phyloP scores from a whole-genome alignment of 164 flowering plant genomes.

The Kingdonia uniflora region DNA sequence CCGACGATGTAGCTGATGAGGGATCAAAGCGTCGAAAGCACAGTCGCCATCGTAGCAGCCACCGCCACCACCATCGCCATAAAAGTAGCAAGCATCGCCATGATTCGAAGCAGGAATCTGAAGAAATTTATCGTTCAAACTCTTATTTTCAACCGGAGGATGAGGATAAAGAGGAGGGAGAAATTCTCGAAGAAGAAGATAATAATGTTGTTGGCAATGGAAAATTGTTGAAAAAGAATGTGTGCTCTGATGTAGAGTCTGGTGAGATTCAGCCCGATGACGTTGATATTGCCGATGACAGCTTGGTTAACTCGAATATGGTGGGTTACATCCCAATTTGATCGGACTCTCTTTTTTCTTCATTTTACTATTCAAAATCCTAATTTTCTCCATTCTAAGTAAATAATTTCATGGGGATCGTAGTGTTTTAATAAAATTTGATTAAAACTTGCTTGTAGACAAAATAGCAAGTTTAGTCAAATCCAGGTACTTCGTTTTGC shows the following conservation, averaged over 20 bases:
- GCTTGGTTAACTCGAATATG: constrained; percentile 15
- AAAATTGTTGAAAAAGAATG: constrained; percentile 10
- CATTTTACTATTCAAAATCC: constrained; percentile 2
- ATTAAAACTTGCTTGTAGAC: not conserved
- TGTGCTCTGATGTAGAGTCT: constrained; percentile 36
- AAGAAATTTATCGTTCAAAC: not conserved
- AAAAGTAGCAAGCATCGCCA: constrained; percentile 37
- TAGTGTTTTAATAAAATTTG: not conserved
- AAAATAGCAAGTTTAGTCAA: not conserved
- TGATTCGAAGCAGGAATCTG: constrained; percentile 16
- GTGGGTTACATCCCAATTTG: constrained; percentile 24
- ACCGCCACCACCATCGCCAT: constrained; percentile 39
- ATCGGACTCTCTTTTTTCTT: not conserved
- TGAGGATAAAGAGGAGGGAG: constrained; percentile 93
- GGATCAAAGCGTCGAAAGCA: constrained; percentile 74
- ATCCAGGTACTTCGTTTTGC: not conserved
- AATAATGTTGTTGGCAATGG: constrained; percentile 9
- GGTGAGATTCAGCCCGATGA: constrained; percentile 32
- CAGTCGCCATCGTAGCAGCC: constrained; percentile 33
- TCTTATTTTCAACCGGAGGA: constrained; percentile 13
- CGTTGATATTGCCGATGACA: not conserved
- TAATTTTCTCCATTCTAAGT: not conserved
- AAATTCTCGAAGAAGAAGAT: constrained; percentile 72
- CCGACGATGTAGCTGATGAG: constrained; percentile 42
- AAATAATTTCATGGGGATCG: not conserved